Evolutionary conservation across 2,329 filamentous ascomycete species (phyloP).

Genomic region (Chrysoporthe austroafricana): DNA sequence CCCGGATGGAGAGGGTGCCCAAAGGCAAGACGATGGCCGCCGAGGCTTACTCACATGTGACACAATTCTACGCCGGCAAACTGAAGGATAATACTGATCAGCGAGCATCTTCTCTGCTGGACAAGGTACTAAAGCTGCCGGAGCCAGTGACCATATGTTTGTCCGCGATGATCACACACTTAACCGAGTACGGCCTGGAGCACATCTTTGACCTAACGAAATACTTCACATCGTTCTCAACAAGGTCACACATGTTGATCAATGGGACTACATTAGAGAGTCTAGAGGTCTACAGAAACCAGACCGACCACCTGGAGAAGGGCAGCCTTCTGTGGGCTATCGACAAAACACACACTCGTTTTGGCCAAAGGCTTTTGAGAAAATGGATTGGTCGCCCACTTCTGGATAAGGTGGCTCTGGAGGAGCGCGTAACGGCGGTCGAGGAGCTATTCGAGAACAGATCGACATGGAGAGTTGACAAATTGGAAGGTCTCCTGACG

Average conservation of each 20-base stretch:
- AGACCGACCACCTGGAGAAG: slow-evolving; percentile 81
- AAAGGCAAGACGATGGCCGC: slow-evolving; percentile 81
- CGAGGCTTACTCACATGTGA: slow-evolving; percentile 85
- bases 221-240: slow-evolving; percentile 95
- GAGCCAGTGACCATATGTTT: slow-evolving; percentile 89
- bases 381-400: slow-evolving; percentile 96
- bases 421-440: slow-evolving; percentile 81
- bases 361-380: slow-evolving; percentile 82
- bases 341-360: slow-evolving; percentile 87
- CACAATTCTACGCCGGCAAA: slow-evolving; percentile 89
- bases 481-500: slow-evolving; percentile 71
- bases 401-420: slow-evolving; percentile 73
- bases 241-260: slow-evolving; percentile 91
- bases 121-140: slow-evolving; percentile 83
- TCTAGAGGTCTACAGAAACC: slow-evolving; percentile 93
- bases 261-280: slow-evolving; percentile 94
- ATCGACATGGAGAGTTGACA: slow-evolving; percentile 70
- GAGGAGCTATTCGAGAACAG: slow-evolving; percentile 79
- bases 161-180: slow-evolving; percentile 93
- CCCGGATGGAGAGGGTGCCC: slow-evolving; percentile 78
- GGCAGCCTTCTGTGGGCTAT: slow-evolving; percentile 96
- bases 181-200: slow-evolving; percentile 89
- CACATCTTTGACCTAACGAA: slow-evolving; percentile 96
- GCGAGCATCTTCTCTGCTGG: slow-evolving; percentile 68
- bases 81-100: slow-evolving; percentile 66